Percentiles rank a stretch among this genome's conserved stretches.
phyloP scores from a whole-genome alignment of 345 rosid genomes.

The Ceriops zippeliana region DNA sequence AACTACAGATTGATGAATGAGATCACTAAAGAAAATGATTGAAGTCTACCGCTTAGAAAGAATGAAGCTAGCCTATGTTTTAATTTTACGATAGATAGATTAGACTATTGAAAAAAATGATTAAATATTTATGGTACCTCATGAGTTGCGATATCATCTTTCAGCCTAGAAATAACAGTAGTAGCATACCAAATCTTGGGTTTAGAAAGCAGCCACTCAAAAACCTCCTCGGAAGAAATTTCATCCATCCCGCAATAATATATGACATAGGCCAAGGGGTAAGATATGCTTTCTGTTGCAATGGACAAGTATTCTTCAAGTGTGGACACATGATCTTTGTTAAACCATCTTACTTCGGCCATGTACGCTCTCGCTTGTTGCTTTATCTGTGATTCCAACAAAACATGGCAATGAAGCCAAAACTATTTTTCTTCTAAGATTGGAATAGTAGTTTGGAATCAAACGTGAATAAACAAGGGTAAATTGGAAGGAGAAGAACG shows the following conservation, averaged over 20 bases:
- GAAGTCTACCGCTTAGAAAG: no score
- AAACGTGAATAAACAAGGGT: no score
- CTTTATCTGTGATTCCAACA: conserved; percentile 14
- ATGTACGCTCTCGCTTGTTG: conserved; percentile 1
- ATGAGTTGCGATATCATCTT: conserved; percentile 2
- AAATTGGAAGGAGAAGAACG: no score
- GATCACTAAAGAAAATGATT: no score
- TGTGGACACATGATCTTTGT: conserved; percentile 5
- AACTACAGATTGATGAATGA: no score
- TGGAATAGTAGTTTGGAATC: background rate
- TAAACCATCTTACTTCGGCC: conserved; percentile 5
- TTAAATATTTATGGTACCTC: background rate
- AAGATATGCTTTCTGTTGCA: background rate
- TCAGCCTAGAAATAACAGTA: conserved; percentile 4
- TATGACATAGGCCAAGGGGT: background rate
- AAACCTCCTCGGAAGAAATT: conserved; percentile 1
- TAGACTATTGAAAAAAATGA: no score
- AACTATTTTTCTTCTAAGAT: background rate
- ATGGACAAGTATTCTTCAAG: conserved; percentile 5
- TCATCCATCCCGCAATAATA: background rate
- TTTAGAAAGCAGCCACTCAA: conserved; percentile 10
- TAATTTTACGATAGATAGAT: no score
- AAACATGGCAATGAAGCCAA: no score
- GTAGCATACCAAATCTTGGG: conserved; percentile 6
- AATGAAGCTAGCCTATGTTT: no score